phyloP scores from a whole-genome alignment of 2,329 filamentous ascomycete species.

The Bipolaris oryzae region DNA sequence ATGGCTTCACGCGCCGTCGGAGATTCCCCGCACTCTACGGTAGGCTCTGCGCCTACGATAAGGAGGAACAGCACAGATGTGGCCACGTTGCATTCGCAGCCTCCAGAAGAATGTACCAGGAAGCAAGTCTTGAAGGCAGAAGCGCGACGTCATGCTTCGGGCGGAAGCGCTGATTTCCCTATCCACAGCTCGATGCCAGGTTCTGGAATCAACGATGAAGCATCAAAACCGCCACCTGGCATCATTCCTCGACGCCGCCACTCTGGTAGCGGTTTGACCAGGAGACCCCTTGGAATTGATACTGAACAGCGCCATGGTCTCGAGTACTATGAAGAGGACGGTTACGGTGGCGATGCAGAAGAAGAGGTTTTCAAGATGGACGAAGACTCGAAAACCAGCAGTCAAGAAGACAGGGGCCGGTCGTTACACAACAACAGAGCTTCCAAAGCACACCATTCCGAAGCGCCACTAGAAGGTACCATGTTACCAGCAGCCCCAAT shows the following conservation, averaged over 20 bases:
- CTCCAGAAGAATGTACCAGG: conserved; percentile 47
- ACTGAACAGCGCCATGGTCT: conserved; percentile 71
- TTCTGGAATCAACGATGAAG: conserved; percentile 14
- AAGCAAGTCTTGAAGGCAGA: conserved; percentile 52
- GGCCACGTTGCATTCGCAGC: conserved; percentile 32
- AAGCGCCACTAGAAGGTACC: conserved; percentile 22
- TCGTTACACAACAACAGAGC: background rate
- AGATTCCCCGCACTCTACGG: conserved; percentile 34
- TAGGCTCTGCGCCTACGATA: conserved; percentile 41
- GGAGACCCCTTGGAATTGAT: conserved; percentile 71
- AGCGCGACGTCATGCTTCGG: conserved; percentile 43
- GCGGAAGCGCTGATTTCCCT: conserved; percentile 19
- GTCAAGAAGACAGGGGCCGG: conserved; percentile 7
- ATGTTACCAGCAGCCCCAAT: conserved; percentile 47
- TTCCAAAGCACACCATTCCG: background rate
- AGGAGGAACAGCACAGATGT: conserved; percentile 50
- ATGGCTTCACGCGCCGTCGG: conserved; percentile 58
- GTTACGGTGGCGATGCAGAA: conserved; percentile 79
- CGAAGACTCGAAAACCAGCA: conserved; percentile 46
- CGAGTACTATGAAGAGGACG: conserved; percentile 91
- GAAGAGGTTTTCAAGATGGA: conserved; percentile 75
- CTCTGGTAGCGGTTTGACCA: conserved; percentile 82
- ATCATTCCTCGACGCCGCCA: conserved; percentile 68
- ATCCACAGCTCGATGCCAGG: conserved; percentile 19
- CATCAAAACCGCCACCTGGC: conserved; percentile 38